phyloP scores from a whole-genome alignment of 768 basidiomycete species.

The Russula compacta region DNA sequence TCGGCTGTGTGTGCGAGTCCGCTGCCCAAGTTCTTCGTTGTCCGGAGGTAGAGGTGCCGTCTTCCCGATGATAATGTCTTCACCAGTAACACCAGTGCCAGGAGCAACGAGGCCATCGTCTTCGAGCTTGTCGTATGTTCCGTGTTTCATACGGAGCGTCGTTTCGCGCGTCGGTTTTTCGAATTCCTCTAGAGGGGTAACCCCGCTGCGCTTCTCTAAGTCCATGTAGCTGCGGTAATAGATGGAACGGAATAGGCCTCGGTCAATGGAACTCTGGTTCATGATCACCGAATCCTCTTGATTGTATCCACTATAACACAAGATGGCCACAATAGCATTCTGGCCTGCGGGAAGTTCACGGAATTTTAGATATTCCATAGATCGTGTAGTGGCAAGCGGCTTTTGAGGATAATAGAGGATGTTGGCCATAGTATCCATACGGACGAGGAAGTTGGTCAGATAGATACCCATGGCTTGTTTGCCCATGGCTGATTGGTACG shows the following conservation, averaged over 20 bases:
- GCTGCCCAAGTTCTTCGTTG: conserved; percentile 93
- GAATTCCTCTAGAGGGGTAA: conserved; percentile 89
- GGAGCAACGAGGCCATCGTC: conserved; percentile 94
- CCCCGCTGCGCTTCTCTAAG: conserved; percentile 92
- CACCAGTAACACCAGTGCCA: conserved; percentile 88
- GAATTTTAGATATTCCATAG: conserved; percentile 99
- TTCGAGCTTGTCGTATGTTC: conserved; percentile 97
- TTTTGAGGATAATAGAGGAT: conserved; percentile 99
- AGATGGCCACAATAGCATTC: conserved; percentile 96
- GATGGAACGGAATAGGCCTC: conserved; percentile 96
- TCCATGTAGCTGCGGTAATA: conserved; percentile 99
- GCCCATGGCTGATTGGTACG: conserved; percentile 99
- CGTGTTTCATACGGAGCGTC: conserved; percentile 94
- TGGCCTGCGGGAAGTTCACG: conserved; percentile 98
- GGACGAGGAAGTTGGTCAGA: conserved; percentile 95
- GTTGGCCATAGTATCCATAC: conserved; percentile 99
- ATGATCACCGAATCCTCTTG: conserved; percentile 99
- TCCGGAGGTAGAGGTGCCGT: conserved; percentile 96
- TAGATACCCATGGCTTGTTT: conserved; percentile 99
- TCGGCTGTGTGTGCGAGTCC: conserved; percentile 86
- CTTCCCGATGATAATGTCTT: conserved; percentile 99
- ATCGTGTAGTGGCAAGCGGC: conserved; percentile 94
- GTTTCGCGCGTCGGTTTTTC: conserved; percentile 92
- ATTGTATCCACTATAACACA: conserved; percentile 99
- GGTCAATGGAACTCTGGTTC: conserved; percentile 98